Percentiles rank a stretch among this genome's conserved stretches.
phyloP scores from a whole-genome alignment of 768 basidiomycete genomes.

The Boletus vinaceobasis region DNA sequence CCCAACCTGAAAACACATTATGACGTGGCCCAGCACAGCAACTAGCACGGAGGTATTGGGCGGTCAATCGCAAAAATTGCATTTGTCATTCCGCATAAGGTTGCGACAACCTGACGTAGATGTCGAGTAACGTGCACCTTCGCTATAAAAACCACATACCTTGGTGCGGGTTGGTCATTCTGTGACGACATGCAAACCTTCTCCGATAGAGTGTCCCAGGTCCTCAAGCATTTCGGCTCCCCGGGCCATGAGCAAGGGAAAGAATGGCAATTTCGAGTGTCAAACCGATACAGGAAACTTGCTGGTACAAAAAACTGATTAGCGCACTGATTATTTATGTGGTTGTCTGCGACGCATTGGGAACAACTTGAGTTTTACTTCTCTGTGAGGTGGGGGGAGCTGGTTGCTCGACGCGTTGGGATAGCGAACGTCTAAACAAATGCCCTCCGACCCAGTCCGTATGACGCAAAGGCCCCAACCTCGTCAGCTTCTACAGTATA shows the following conservation, averaged over 20 bases:
- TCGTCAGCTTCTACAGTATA: not conserved
- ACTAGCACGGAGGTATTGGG: not conserved
- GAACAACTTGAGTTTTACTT: too few species aligned
- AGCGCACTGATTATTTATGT: not conserved
- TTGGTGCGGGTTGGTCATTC: not conserved
- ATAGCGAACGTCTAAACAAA: not conserved
- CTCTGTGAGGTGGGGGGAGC: too few species aligned
- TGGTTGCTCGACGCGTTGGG: not conserved
- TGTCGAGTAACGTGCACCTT: not conserved
- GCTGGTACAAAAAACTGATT: too few species aligned
- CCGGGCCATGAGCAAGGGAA: not conserved
- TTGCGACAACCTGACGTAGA: not conserved
- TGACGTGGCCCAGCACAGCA: not conserved
- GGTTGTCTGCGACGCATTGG: not conserved
- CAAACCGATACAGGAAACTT: not conserved
- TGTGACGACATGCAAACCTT: not conserved
- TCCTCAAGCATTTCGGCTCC: not conserved
- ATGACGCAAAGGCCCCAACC: not conserved
- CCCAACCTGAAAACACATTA: too few species aligned
- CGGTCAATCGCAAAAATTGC: not conserved
- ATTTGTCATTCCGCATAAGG: not conserved
- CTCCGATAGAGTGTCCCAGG: not conserved
- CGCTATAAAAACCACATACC: not conserved
- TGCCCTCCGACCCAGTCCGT: too few species aligned
- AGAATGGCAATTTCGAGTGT: not conserved